Evolutionary conservation across 1,139 yeast genomes (phyloP), one percentile per base, ranked within the genome.

Genomic region (Meyerozyma sp.): DNA sequence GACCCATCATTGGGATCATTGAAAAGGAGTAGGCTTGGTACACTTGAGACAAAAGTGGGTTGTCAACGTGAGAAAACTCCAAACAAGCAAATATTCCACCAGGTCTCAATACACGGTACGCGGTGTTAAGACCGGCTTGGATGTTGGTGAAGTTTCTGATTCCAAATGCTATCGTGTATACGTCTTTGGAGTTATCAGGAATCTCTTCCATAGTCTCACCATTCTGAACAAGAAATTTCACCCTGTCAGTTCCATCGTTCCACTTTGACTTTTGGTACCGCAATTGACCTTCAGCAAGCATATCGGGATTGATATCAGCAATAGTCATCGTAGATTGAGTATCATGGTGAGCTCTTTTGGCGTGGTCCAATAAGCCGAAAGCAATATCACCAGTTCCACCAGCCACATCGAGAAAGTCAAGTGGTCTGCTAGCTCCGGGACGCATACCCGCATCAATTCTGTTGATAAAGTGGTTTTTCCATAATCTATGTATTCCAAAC

Each of bases 341-440:
- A 66, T 93, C 99, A 43, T 86, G 84, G 61, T 81, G 89, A 51
- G 82, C 81, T 41, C 74, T 67, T 51, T 86, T 83, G 9, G 98
- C 98, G 61, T 93, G 96, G 56, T 91, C 96, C 50, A 93, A 71
- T 49, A 94, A 76, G 6, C 98, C 94, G 67, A 90, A 90, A 1
- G 98, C 98, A 65, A 93, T 91, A 61, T 93, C 99, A 40, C 98
- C 99, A 13, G 98, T 90, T 28, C 99, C 99, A 46, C 98, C 99
- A 32, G 98, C 99, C 44, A 94, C 98, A 65, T 93, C 99, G 50
- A 93, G 74, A 58, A 93, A 91, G 49, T 83, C 81, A 58, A 93
- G 72, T 1, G 96, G 96, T 52, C 81, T 77, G 36, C 59, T 60
- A 8, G 90, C 81, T 38, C 93, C 95, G 4, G 96, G 91, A 58